Conservation (phyloP, 306 rosid genomes). For the Senna siamea region DNA sequence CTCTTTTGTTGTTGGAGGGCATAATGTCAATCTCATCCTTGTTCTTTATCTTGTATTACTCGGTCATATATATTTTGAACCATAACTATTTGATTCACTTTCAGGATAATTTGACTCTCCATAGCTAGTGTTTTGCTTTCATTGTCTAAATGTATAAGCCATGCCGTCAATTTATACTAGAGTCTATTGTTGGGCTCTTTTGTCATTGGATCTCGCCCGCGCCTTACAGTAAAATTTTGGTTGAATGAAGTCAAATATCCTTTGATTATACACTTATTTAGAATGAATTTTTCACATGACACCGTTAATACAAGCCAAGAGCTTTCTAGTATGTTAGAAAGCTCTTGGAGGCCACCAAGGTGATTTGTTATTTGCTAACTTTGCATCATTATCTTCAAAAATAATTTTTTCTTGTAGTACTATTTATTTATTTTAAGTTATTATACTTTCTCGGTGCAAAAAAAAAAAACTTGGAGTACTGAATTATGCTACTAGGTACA, state of each 20-base stretch:
- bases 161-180: no score
- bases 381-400: neutral
- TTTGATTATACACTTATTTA: no score
- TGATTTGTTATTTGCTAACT: conserved; percentile 12
- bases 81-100: conserved; percentile 21
- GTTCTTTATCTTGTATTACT: neutral
- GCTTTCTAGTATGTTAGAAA: conserved; percentile 11
- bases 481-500: no score
- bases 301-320: neutral
- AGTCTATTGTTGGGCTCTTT: no score
- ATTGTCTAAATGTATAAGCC: conserved; percentile 35
- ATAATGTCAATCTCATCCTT: neutral
- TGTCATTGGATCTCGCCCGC: no score
- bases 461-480: no score
- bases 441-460: no score
- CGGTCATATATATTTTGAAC: conserved; percentile 26
- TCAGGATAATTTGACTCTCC: conserved; percentile 10
- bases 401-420: no score
- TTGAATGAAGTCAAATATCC: no score
- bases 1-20: neutral
- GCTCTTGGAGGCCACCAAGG: conserved; percentile 9
- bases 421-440: no score
- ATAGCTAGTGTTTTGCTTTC: neutral
- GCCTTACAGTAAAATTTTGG: no score
- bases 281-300: neutral